These are phyloP conservation scores for Flaveria brownii DNA, from an alignment of 129 eudicot genomes.

Conservation along the genomic window DNA sequence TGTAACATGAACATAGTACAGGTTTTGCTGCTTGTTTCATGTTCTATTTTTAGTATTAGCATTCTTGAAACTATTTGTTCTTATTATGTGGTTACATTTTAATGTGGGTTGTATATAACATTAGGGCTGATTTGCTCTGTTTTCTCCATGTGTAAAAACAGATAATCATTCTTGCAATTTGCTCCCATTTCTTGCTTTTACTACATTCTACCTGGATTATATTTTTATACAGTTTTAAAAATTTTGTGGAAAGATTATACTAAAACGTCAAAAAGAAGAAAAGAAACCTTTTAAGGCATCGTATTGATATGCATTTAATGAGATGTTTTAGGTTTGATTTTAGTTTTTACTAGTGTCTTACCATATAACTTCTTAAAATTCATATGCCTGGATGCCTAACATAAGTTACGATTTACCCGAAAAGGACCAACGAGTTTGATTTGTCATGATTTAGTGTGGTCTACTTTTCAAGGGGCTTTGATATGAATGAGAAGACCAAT, in stretches of 20 bases:
- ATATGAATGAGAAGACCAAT: constrained; percentile 9
- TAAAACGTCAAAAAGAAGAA: no score
- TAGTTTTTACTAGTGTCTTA: no score
- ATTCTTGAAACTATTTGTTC: constrained; percentile 29
- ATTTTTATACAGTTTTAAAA: not conserved
- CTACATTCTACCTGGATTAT: not conserved
- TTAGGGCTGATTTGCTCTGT: constrained; percentile 27
- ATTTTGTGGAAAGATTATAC: not conserved
- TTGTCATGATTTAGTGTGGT: not conserved
- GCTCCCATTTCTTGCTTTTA: not conserved
- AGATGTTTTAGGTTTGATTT: no score
- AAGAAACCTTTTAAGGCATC: no score
- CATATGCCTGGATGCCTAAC: no score
- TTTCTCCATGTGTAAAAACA: constrained; percentile 21
- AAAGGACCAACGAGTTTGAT: no score
- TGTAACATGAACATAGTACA: constrained; percentile 27
- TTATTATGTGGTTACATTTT: constrained; percentile 7
- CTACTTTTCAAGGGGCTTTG: constrained; percentile 8
- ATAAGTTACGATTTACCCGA: no score
- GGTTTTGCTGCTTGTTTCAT: constrained; percentile 19
- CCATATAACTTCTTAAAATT: no score
- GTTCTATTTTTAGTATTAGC: constrained; percentile 13
- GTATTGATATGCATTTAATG: no score
- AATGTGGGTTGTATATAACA: constrained; percentile 29
- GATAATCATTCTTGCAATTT: not conserved